phyloP scores from a whole-genome alignment of 352 stramenopile genomes.

The Phytophthora agathidicida region DNA sequence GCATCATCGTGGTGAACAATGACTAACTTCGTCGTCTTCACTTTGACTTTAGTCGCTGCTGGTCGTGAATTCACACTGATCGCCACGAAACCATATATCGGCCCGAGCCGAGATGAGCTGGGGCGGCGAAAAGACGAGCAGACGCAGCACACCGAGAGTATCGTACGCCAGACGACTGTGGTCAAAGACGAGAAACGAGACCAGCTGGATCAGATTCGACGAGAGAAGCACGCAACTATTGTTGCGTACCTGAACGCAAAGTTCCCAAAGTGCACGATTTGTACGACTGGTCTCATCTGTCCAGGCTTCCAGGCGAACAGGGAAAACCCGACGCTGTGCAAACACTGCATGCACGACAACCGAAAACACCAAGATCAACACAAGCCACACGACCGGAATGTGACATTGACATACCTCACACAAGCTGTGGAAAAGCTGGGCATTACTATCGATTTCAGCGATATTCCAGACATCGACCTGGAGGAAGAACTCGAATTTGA shows the following conservation, averaged over 20 bases:
- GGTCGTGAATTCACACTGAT: conserved; percentile 93
- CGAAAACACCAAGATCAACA: conserved; percentile 68
- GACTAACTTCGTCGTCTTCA: background rate
- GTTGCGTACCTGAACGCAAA: conserved; percentile 55
- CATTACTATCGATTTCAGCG: conserved; percentile 57
- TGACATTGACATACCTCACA: conserved; percentile 56
- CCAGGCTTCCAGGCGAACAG: conserved; percentile 73
- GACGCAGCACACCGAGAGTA: conserved; percentile 44
- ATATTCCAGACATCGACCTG: conserved; percentile 57
- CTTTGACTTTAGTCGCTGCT: conserved; percentile 69
- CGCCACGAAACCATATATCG: conserved; percentile 94
- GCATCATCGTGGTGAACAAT: background rate
- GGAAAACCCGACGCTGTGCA: conserved; percentile 75
- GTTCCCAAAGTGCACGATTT: conserved; percentile 74
- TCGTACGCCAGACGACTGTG: conserved; percentile 54
- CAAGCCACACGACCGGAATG: conserved; percentile 36
- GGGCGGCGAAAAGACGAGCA: conserved; percentile 51
- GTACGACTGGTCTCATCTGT: conserved; percentile 66
- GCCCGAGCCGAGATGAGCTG: conserved; percentile 74
- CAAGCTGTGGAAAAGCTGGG: conserved; percentile 59
- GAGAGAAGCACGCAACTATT: conserved; percentile 48
- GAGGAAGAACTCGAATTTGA: conserved; percentile 65
- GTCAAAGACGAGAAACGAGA: conserved; percentile 47
- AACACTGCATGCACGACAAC: conserved; percentile 77
- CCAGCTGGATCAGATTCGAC: conserved; percentile 53